These are phyloP conservation scores for Pseudomicrostroma phylloplanum DNA, from an alignment of 1,284 basidiomycete species.

Conservation along the genomic window DNA sequence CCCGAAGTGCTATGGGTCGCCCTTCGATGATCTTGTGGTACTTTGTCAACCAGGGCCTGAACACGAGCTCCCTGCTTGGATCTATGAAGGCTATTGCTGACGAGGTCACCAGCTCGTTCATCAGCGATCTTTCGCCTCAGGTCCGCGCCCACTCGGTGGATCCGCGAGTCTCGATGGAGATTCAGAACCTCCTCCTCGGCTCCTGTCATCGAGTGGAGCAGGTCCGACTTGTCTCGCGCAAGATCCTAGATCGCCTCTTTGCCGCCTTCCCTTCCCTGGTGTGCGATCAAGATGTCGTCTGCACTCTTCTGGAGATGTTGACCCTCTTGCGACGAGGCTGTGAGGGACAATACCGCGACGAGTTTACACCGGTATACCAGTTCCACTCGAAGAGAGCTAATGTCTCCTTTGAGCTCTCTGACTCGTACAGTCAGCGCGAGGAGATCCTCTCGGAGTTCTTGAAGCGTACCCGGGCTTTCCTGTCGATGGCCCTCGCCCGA, in stretches of 20 bases:
- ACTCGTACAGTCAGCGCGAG: slow-evolving; percentile 78
- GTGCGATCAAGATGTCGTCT: slow-evolving; percentile 78
- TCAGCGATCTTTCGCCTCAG: slow-evolving; percentile 53
- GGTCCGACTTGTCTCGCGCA: slow-evolving; percentile 73
- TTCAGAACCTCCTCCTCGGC: slow-evolving; percentile 68
- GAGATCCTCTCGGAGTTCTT: slow-evolving; percentile 73
- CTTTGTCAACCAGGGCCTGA: slow-evolving; percentile 81
- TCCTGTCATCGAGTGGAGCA: slow-evolving; percentile 77
- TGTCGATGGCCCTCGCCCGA: slow-evolving; percentile 73
- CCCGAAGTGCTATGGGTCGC: slow-evolving; percentile 72
- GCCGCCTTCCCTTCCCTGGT: slow-evolving; percentile 90
- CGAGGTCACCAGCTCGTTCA: slow-evolving; percentile 58
- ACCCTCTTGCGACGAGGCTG: slow-evolving; percentile 80
- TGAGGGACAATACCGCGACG: slow-evolving; percentile 84
- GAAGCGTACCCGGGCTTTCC: slow-evolving; percentile 70
- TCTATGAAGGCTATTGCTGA: slow-evolving; percentile 82
- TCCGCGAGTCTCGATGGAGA: slow-evolving; percentile 65
- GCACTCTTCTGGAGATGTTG: slow-evolving; percentile 73
- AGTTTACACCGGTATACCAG: slow-evolving; percentile 83
- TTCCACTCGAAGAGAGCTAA: slow-evolving; percentile 70
- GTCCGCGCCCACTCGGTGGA: slow-evolving; percentile 76
- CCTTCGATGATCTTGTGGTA: slow-evolving; percentile 80
- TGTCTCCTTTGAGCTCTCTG: slow-evolving; percentile 74
- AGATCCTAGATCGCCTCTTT: slow-evolving; percentile 76
- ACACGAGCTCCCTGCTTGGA: slow-evolving; percentile 61